Evolutionary conservation across 2,329 filamentous ascomycete genomes (phyloP).

Genomic region (Sporothrix curviconia): DNA sequence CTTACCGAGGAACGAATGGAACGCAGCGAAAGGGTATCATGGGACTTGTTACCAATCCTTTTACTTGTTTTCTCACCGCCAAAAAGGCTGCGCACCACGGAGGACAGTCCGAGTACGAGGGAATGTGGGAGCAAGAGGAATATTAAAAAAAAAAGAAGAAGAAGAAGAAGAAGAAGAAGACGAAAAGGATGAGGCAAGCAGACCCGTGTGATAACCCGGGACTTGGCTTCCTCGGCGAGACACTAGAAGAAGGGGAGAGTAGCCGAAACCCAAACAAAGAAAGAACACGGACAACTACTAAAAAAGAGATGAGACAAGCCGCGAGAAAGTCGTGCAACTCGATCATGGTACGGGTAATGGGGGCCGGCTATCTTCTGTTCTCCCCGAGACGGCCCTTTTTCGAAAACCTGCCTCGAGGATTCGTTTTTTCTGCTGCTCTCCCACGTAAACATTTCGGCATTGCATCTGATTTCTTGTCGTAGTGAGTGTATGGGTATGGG

Average conservation of each 20-base stretch:
- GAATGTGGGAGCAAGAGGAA: too few species aligned
- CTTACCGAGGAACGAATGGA: neutral
- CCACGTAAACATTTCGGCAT: too few species aligned
- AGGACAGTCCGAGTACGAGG: neutral
- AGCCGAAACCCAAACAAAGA: too few species aligned
- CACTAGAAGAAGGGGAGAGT: neutral
- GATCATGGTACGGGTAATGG: neutral
- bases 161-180: neutral
- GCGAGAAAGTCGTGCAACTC: neutral
- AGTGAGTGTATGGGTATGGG: too few species aligned
- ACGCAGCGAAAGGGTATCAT: neutral
- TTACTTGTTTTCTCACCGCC: neutral
- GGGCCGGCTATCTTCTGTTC: neutral
- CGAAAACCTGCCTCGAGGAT: neutral
- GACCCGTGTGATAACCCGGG: too few species aligned
- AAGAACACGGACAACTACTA: too few species aligned
- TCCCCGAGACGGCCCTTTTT: conserved; percentile 2
- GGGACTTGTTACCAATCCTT: neutral
- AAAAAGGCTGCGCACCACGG: too few species aligned
- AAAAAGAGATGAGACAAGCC: too few species aligned
- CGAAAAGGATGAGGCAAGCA: too few species aligned
- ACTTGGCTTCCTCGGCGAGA: neutral
- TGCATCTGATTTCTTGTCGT: too few species aligned
- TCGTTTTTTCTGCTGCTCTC: neutral
- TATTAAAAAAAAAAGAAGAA: neutral